Evolutionary conservation across 1,139 yeast genomes (phyloP).

Genomic region (Zygoascus hellenicus): DNA sequence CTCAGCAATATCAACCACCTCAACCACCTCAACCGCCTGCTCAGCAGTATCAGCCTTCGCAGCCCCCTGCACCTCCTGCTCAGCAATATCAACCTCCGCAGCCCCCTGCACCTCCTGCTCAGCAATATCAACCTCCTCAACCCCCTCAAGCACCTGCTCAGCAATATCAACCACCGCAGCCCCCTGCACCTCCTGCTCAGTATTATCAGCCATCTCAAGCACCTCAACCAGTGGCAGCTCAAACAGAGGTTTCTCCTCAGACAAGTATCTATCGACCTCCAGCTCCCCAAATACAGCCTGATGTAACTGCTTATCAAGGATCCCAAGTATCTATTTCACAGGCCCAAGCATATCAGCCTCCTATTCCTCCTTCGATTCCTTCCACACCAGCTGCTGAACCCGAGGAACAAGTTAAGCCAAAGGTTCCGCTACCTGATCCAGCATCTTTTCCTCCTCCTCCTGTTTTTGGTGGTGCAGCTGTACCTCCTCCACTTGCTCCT

Average conservation of each 20-base stretch:
- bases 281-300: not conserved
- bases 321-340: not conserved
- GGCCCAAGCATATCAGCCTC: slow-evolving; percentile 3
- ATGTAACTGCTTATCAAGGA: not conserved
- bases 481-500: slow-evolving; percentile 1
- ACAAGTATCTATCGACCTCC: not conserved
- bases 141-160: not conserved
- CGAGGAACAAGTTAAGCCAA: slow-evolving; percentile 13
- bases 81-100: slow-evolving; percentile 3
- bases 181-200: slow-evolving; percentile 10
- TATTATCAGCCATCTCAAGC: slow-evolving; percentile 6
- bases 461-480: slow-evolving; percentile 12
- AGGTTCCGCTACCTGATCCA: slow-evolving; percentile 38
- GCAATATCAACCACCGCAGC: slow-evolving; percentile 5
- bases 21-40: slow-evolving; percentile 7
- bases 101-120: slow-evolving; percentile 8
- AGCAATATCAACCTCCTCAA: slow-evolving; percentile 8
- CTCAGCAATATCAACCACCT: slow-evolving; percentile 11
- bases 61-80: not conserved
- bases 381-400: slow-evolving; percentile 10
- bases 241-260: slow-evolving; percentile 9
- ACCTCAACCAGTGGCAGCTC: slow-evolving; percentile 18
- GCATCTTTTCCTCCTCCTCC: slow-evolving; percentile 21
- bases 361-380: not conserved
- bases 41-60: slow-evolving; percentile 2